Percentiles rank a stretch among this genome's conserved stretches.
These are phyloP conservation scores for Cenchrus purpureus DNA, from an alignment of 176 grass and related monocot genomes.

Conservation along the genomic window DNA sequence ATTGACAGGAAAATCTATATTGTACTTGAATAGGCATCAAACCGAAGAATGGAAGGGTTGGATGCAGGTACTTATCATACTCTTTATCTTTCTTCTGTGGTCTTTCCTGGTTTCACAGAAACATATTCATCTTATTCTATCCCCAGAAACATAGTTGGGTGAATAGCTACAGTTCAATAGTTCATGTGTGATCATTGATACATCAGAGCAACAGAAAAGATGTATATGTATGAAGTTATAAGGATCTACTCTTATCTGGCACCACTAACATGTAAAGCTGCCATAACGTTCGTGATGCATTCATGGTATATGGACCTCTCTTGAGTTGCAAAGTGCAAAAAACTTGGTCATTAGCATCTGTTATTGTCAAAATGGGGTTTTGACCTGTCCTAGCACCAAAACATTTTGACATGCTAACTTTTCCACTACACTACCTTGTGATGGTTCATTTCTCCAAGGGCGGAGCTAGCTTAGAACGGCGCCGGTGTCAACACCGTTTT, in stretches of 20 bases:
- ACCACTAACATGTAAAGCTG: constrained; percentile 27
- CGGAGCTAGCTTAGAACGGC: too few species aligned
- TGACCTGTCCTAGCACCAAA: constrained; percentile 3
- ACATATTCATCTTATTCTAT: neutral
- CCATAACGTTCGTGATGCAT: neutral
- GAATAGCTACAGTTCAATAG: neutral
- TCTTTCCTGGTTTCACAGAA: constrained; percentile 1
- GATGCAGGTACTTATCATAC: constrained; percentile 85
- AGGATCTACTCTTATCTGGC: neutral
- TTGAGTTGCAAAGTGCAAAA: constrained; percentile 6
- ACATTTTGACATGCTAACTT: neutral
- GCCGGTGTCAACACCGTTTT: too few species aligned
- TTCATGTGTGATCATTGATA: constrained; percentile 24
- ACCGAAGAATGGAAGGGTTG: constrained; percentile 99
- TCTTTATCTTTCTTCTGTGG: constrained; percentile 15
- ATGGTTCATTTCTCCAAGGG: neutral
- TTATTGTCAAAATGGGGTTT: constrained; percentile 26
- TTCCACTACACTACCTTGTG: neutral
- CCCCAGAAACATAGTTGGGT: neutral
- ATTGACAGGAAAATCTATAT: constrained; percentile 77
- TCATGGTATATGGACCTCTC: constrained; percentile 16
- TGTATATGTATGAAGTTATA: constrained; percentile 27
- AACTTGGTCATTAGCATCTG: constrained; percentile 28
- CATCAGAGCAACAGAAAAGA: neutral
- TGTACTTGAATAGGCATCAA: constrained; percentile 98